A percentile compares a stretch with the other conserved stretches of the same genome.
Conservation (phyloP, 140 eudicot species). For the Stevia rebaudiana region DNA sequence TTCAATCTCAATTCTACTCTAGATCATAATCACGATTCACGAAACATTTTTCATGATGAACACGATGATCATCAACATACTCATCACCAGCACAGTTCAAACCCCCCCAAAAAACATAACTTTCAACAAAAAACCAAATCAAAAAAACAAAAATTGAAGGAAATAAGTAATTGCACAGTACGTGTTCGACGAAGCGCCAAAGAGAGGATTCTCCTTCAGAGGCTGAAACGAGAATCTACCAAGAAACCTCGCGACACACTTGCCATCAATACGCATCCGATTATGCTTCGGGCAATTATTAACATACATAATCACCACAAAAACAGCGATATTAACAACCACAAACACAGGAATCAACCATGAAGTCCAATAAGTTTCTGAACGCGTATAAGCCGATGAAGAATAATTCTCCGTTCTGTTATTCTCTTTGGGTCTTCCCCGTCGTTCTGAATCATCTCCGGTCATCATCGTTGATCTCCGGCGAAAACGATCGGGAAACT, state of each 20-base stretch:
- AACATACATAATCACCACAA: constrained; percentile 52
- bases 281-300: constrained; percentile 64
- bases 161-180: constrained; percentile 13
- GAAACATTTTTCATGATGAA: neutral
- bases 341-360: constrained; percentile 77
- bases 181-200: constrained; percentile 71
- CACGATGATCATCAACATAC: neutral
- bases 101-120: neutral
- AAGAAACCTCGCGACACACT: constrained; percentile 72
- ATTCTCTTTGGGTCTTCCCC: constrained; percentile 28
- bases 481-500: neutral
- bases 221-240: constrained; percentile 83
- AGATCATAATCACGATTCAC: neutral
- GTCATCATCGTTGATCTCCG: constrained; percentile 19
- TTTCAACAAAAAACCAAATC: neutral
- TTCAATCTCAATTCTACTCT: neutral
- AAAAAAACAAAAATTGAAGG: neutral
- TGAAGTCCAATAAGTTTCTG: constrained; percentile 55
- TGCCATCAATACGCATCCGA: constrained; percentile 16
- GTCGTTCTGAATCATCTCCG: constrained; percentile 40
- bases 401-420: constrained; percentile 4
- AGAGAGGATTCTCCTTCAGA: constrained; percentile 56
- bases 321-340: constrained; percentile 50
- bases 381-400: constrained; percentile 22
- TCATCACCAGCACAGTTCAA: neutral